Conservation (phyloP, 2,329 filamentous ascomycete genomes). For the Clonostachys rosea region DNA sequence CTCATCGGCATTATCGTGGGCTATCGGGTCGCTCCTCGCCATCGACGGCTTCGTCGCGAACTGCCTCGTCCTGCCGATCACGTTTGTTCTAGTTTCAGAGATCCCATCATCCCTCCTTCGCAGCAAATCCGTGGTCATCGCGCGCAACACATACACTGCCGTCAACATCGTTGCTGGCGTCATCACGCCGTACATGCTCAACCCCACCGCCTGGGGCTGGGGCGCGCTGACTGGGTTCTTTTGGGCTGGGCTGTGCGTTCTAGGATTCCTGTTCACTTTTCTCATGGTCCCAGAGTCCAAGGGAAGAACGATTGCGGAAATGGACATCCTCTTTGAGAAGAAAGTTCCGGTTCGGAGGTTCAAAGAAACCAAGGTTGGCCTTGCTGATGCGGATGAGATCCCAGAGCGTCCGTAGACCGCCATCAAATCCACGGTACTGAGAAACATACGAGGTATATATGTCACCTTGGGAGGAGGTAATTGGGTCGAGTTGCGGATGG, state of each 20-base stretch:
- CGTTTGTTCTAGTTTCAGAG: slow-evolving; percentile 20
- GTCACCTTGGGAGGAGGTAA: too few species aligned
- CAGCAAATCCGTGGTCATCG: slow-evolving; percentile 19
- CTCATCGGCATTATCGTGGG: slow-evolving; percentile 13
- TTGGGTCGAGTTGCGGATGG: too few species aligned
- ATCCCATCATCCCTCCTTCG: slow-evolving; percentile 24
- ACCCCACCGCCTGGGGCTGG: slow-evolving; percentile 11
- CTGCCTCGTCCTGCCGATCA: slow-evolving; percentile 8
- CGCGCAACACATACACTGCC: slow-evolving; percentile 17
- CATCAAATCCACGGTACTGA: too few species aligned
- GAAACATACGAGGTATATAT: too few species aligned
- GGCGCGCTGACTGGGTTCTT: slow-evolving; percentile 13
- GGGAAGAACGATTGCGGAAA: slow-evolving; percentile 12
- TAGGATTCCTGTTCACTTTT: slow-evolving; percentile 10
- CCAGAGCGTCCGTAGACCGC: too few species aligned
- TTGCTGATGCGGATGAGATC: not conserved
- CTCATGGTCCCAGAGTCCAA: slow-evolving; percentile 16
- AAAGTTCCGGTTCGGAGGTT: slow-evolving; percentile 35
- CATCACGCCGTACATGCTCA: slow-evolving; percentile 13
- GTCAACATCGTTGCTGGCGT: slow-evolving; percentile 9
- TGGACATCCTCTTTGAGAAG: slow-evolving; percentile 11
- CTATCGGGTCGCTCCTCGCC: slow-evolving; percentile 1
- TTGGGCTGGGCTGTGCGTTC: slow-evolving; percentile 8
- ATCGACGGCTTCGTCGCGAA: slow-evolving; percentile 24
- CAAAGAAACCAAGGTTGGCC: slow-evolving; percentile 3